Conservation (phyloP, 768 basidiomycete genomes). For the Podaxis rugospora region DNA sequence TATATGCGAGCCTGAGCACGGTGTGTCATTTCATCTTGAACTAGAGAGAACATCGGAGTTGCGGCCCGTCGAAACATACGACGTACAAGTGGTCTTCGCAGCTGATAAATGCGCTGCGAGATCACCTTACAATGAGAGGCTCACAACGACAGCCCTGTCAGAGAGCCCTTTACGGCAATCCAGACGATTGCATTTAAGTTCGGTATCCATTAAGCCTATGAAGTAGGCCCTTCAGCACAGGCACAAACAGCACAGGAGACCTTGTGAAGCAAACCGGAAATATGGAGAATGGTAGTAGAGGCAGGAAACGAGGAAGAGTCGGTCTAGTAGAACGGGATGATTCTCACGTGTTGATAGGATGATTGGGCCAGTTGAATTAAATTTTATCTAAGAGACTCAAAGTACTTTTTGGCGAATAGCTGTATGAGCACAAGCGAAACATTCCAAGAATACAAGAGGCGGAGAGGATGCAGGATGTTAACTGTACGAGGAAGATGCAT, state of each 20-base stretch:
- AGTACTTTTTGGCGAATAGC: background rate
- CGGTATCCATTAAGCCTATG: conserved; percentile 56
- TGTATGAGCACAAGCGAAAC: background rate
- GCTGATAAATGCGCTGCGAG: background rate
- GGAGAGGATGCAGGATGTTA: conserved; percentile 6
- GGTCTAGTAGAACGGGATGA: background rate
- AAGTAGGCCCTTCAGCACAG: too few species aligned
- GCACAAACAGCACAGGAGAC: background rate
- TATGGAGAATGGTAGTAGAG: background rate
- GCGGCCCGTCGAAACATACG: background rate
- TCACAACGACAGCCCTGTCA: conserved; percentile 84
- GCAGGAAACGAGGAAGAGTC: background rate
- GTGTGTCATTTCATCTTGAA: background rate
- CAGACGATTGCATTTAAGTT: conserved; percentile 75
- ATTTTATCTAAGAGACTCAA: background rate
- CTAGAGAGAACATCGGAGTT: background rate
- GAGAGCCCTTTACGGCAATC: conserved; percentile 62
- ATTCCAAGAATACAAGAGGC: conserved; percentile 9
- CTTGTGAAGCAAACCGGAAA: background rate
- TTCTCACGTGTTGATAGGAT: background rate
- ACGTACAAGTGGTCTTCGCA: conserved; percentile 26
- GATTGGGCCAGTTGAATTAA: background rate
- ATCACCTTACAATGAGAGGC: conserved; percentile 23
- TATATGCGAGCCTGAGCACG: conserved; percentile 70
- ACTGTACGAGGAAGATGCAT: background rate